Evolutionary conservation across 345 rosid species (phyloP), one percentile per base, ranked within the genome.

Genomic region (Barbarea vulgaris): DNA sequence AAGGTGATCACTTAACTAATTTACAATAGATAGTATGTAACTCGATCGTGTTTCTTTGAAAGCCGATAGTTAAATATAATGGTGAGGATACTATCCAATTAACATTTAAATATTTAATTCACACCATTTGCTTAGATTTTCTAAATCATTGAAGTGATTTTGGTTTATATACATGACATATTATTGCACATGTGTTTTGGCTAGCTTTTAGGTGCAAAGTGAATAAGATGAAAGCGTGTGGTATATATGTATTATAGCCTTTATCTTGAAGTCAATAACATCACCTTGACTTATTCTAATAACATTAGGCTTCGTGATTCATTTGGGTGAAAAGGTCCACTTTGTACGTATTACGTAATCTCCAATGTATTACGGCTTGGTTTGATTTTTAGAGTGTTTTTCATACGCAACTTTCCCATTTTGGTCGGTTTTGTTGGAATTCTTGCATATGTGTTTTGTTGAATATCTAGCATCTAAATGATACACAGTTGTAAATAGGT

Each of bases 341-440:
- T 54, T 76, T 76, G 65, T 54, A 69, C 66, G 65, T 76, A 46
- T 53, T 41, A 77, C 76, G 71, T 77, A 55, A 69, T 51, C 44
- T 53, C 52, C 15, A 28, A 19, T 18, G 15, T 33, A 70, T 71
- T 57, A 70, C 76, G 76, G 76, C 61, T 64, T 64, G 57, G 31
- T 71, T 77, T 70, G 76, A 77, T 47, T 56, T 34, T 55, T 18
- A 46, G 66, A 41, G 19, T 44, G 34, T 17, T 9, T 39, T 31
- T 46, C 50, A 30, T 28, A n/a, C 53, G 50, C 42, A 62, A 14
- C 52, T 69, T 69, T 62, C 75, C 70, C 51, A 19, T 64, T 70
- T 70, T 72, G 62, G 76, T 28, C 42, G 76, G 69, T 52, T 62
- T 62, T 62, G 63, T 50, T 71, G 74, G 66, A 66, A 66, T 50